Evolutionary conservation across 306 rosid genomes (phyloP).

Genomic region (Cucumis melo): DNA sequence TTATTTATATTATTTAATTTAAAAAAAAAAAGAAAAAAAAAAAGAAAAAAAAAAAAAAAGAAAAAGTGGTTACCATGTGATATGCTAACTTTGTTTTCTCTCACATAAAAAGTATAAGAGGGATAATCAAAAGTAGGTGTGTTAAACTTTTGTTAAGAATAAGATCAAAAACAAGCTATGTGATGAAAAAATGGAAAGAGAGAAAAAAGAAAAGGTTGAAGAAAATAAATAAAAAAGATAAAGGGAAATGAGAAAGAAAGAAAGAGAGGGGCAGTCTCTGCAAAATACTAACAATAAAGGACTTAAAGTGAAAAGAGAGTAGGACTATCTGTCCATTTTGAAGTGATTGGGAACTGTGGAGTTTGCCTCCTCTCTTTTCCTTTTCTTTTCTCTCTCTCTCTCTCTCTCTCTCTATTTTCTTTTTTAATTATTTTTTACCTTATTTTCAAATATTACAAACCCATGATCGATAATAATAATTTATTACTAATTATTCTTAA

Average conservation of each 20-base stretch:
- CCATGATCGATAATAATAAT: too few relatives aligned
- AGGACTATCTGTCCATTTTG: constrained; percentile 8
- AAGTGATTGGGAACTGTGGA: constrained; percentile 14
- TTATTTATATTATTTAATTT: too few relatives aligned
- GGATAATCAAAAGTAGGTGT: constrained; percentile 45
- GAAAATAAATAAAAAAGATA: neutral
- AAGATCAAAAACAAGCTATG: constrained; percentile 1
- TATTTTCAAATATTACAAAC: too few relatives aligned
- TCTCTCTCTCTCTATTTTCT: neutral
- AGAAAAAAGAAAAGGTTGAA: neutral
- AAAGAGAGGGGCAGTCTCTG: neutral
- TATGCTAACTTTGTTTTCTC: constrained; percentile 29
- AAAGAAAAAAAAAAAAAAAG: neutral
- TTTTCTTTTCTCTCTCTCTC: neutral
- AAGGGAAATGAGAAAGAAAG: neutral
- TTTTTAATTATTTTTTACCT: too few relatives aligned
- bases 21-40: too few relatives aligned
- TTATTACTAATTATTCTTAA: too few relatives aligned
- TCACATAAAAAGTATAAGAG: constrained; percentile 26
- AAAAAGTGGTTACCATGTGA: constrained; percentile 43
- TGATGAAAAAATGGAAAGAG: neutral
- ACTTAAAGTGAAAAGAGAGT: constrained; percentile 9
- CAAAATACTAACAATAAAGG: neutral
- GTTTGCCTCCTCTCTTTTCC: neutral
- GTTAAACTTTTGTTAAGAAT: constrained; percentile 10